These are phyloP conservation scores for Puccinia polysora DNA, from an alignment of 1,284 basidiomycete species.

Conservation along the genomic window DNA sequence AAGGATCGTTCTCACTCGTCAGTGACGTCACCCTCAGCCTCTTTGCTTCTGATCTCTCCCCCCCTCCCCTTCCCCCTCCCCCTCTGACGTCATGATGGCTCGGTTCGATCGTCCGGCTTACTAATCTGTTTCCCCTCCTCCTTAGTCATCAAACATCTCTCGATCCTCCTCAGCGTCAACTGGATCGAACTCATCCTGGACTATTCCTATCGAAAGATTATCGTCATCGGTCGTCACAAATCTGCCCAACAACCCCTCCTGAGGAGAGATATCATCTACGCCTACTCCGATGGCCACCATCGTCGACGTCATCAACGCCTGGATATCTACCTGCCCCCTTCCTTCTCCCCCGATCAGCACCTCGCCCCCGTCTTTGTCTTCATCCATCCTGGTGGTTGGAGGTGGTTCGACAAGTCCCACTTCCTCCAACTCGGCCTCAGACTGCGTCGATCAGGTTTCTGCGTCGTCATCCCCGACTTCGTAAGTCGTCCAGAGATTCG, in stretches of 20 bases:
- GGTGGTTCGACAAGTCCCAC: constrained; percentile 46
- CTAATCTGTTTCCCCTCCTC: constrained; percentile 49
- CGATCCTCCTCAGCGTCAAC: background rate
- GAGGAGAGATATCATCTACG: constrained; percentile 41
- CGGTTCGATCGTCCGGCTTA: constrained; percentile 38
- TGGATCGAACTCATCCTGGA: constrained; percentile 32
- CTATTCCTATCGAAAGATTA: constrained; percentile 28
- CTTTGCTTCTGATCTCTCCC: too few relatives aligned
- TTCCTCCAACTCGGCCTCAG: constrained; percentile 53
- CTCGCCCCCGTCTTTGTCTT: constrained; percentile 53
- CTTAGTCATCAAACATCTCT: background rate
- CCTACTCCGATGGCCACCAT: constrained; percentile 50
- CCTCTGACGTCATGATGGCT: constrained; percentile 46
- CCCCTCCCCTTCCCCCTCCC: constrained; percentile 50
- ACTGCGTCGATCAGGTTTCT: constrained; percentile 52
- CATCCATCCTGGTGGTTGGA: constrained; percentile 51
- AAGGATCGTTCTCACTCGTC: too few relatives aligned
- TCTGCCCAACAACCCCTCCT: background rate
- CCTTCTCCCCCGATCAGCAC: constrained; percentile 49
- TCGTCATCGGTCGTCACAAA: background rate
- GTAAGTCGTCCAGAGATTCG: constrained; percentile 15
- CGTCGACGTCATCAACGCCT: constrained; percentile 33
- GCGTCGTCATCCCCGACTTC: constrained; percentile 54
- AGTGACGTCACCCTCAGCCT: too few relatives aligned
- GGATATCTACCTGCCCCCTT: constrained; percentile 24